phyloP scores from a whole-genome alignment of 192 early-diverging fungal species.

The Podila minutissima region DNA sequence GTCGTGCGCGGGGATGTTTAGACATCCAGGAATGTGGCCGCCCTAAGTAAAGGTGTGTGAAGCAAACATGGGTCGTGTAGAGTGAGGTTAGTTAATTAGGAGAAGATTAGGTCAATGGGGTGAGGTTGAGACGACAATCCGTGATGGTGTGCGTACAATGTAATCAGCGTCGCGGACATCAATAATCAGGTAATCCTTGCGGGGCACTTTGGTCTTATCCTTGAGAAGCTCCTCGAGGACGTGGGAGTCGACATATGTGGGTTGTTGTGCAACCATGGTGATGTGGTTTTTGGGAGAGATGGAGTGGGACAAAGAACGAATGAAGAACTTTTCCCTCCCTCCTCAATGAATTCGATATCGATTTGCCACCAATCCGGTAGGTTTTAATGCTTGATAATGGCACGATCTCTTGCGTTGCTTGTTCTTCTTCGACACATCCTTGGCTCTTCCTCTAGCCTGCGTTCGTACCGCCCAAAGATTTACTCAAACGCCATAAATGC shows the following conservation, averaged over 20 bases:
- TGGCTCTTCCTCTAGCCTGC: no score
- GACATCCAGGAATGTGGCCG: constrained; percentile 82
- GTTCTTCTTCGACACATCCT: no score
- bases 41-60: constrained; percentile 39
- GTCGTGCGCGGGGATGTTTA: constrained; percentile 78
- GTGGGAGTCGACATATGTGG: constrained; percentile 53
- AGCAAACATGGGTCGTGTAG: neutral
- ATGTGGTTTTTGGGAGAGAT: neutral
- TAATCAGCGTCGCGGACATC: constrained; percentile 77
- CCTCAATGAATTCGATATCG: no score
- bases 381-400: no score
- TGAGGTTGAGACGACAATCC: neutral
- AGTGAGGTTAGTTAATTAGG: neutral
- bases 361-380: no score
- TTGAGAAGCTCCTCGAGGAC: constrained; percentile 65
- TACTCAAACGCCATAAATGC: no score
- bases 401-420: no score
- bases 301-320: neutral
- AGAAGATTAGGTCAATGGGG: neutral
- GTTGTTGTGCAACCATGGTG: constrained; percentile 1
- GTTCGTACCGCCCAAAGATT: no score
- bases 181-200: constrained; percentile 77
- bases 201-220: constrained; percentile 63
- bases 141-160: constrained; percentile 38
- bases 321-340: no score